Conservation (phyloP, 345 rosid genomes). For the Rhodomyrtus tomentosa region DNA sequence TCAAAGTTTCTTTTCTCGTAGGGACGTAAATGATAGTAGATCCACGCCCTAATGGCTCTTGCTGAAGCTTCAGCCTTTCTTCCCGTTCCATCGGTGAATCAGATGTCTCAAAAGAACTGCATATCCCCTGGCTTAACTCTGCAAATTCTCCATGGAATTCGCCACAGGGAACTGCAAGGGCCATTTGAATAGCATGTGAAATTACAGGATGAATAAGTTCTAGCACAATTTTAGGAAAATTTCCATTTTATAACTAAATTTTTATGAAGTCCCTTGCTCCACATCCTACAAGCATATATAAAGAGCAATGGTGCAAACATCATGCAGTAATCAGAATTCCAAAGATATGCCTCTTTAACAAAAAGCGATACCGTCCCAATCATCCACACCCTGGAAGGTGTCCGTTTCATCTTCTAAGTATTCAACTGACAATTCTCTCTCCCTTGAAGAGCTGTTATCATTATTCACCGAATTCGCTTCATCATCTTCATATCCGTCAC, state of each 20-base stretch:
- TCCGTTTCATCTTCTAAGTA: constrained; percentile 70
- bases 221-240: not conserved
- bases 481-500: constrained; percentile 13
- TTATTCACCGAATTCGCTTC: constrained; percentile 20
- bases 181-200: constrained; percentile 1
- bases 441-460: constrained; percentile 17
- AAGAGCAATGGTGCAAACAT: not conserved
- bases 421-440: constrained; percentile 44
- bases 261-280: not conserved
- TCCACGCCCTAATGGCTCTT: constrained; percentile 45
- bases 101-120: constrained; percentile 10
- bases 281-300: not conserved
- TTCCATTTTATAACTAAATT: not conserved
- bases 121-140: constrained; percentile 11
- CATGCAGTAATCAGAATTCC: not conserved
- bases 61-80: constrained; percentile 21
- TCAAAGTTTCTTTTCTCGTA: constrained; percentile 71
- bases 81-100: constrained; percentile 19
- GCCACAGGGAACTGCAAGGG: constrained; percentile 56
- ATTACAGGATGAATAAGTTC: not conserved
- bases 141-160: constrained; percentile 45
- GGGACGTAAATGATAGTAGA: constrained; percentile 84
- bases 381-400: constrained; percentile 50
- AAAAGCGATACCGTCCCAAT: constrained; percentile 71
- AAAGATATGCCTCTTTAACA: not conserved